Base-by-base conservation (phyloP, 345 rosid species). In the Crucihimalaya himalaica region DNA sequence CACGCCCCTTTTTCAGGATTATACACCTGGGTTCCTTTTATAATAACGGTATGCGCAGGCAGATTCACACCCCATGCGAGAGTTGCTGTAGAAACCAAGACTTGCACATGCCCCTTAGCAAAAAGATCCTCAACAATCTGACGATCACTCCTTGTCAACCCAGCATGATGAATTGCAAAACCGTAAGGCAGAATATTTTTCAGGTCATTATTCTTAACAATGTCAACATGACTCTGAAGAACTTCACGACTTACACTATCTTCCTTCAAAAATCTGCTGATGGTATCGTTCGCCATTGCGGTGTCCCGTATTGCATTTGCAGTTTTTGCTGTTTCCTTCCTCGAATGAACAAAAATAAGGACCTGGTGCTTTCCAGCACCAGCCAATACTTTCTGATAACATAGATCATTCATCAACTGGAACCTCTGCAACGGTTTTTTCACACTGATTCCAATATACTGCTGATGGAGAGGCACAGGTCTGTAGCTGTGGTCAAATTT, bases 1-100 rank as follows among this genome's bases (percentile, higher is more conserved):
- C 97, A 95, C 31, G 97, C 92, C 63, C 99, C 99, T 80, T 95
- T 95, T 73, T 95, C 99, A 27, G 99, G 97, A 80, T 86, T 89
- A 77, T 95, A 95, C 57, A 95, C 85, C 84, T 92, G 97, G 6
- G 97, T 92, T 52, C 99, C 97, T 78, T 95, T 92, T 37, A 95
- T 95, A 62, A 95, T 95, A 67, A 92, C 99, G 27, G 96, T 82
- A 57, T 87, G 92, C 21, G 99, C 97, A 69, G 97, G 98, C 73
- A 95, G 82, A 78, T 95, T 95, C 50, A 92, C 99, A 69, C 99
- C 99, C 99, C 98, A 95, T 43, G 98, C 97, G 66, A 95, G 99
- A 66, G 99, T 95, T 52, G 99, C 98, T 47, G 98, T 90, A 34
- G 98, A 95, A 72, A 92, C 91, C 85, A 95, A 78, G 70, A 92